Percentiles rank a stretch among this genome's conserved stretches.
phyloP scores from a whole-genome alignment of 2,329 filamentous ascomycete genomes.

The Cladosporium sp. region DNA sequence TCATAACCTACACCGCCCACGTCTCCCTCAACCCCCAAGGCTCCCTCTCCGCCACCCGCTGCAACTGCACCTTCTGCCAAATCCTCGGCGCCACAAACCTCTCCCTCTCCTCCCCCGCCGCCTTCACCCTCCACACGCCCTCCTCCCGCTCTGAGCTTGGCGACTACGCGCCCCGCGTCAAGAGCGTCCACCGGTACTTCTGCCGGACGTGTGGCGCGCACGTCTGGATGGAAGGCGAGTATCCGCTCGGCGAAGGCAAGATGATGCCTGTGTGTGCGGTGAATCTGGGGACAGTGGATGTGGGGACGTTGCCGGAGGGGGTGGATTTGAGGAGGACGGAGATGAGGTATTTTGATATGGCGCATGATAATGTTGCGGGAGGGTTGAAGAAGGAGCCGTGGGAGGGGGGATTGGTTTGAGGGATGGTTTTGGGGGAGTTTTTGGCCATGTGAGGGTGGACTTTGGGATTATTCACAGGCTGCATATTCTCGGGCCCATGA shows the following conservation, averaged over 20 bases:
- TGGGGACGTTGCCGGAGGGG: slow-evolving; percentile 21
- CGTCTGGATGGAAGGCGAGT: slow-evolving; percentile 21
- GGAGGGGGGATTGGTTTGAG: slow-evolving; percentile 7
- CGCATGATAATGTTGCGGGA: slow-evolving; percentile 14
- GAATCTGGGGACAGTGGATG: slow-evolving; percentile 27
- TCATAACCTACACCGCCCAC: slow-evolving; percentile 20
- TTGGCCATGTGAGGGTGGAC: too few relatives aligned
- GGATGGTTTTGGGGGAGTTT: neutral
- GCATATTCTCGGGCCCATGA: too few relatives aligned
- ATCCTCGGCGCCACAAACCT: slow-evolving; percentile 13
- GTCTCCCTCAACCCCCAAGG: slow-evolving; percentile 3
- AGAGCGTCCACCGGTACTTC: slow-evolving; percentile 15
- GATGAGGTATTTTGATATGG: slow-evolving; percentile 24
- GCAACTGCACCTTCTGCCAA: slow-evolving; percentile 22
- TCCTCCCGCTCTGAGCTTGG: slow-evolving; percentile 8
- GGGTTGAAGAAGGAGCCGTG: neutral
- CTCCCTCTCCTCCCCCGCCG: neutral
- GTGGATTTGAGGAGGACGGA: slow-evolving; percentile 25
- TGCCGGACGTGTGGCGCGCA: slow-evolving; percentile 16
- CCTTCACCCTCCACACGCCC: slow-evolving; percentile 14
- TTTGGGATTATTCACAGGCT: too few relatives aligned
- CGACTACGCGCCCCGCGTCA: slow-evolving; percentile 14
- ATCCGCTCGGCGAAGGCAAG: slow-evolving; percentile 16
- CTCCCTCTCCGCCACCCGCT: slow-evolving; percentile 16
- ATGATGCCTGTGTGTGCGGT: slow-evolving; percentile 21